A percentile compares a stretch with the other conserved stretches of the same genome.
phyloP scores from a whole-genome alignment of 257 asterid species.

The Nicotiana attenuata region DNA sequence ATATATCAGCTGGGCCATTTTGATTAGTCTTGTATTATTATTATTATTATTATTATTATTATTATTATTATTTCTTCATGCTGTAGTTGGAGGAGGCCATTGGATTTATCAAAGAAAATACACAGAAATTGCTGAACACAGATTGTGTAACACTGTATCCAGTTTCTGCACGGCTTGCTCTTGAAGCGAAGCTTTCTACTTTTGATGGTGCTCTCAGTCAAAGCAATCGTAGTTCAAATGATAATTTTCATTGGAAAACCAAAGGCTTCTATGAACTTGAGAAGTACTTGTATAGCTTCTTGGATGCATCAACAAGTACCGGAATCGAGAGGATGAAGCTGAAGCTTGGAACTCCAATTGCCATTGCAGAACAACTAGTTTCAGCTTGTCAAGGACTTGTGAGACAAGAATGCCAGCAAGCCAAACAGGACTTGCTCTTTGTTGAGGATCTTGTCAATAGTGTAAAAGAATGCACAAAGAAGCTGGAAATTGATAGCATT shows the following conservation, averaged over 20 bases:
- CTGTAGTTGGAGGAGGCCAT: slow-evolving; percentile 86
- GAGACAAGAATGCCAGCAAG: slow-evolving; percentile 64
- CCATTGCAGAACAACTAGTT: slow-evolving; percentile 71
- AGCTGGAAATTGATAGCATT: slow-evolving; percentile 75
- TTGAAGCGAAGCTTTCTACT: slow-evolving; percentile 71
- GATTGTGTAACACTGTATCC: slow-evolving; percentile 66
- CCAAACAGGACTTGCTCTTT: slow-evolving; percentile 55
- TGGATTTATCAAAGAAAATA: slow-evolving; percentile 72
- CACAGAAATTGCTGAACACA: slow-evolving; percentile 65
- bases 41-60: neutral
- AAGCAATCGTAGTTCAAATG: slow-evolving; percentile 23
- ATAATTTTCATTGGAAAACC: slow-evolving; percentile 45
- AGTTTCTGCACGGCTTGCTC: slow-evolving; percentile 86
- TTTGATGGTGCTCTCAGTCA: slow-evolving; percentile 27
- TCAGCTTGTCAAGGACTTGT: slow-evolving; percentile 70
- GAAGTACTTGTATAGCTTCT: slow-evolving; percentile 68
- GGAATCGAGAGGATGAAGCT: slow-evolving; percentile 89
- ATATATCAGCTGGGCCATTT: slow-evolving; percentile 3
- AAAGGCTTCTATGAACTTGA: slow-evolving; percentile 68
- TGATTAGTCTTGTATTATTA: slow-evolving; percentile 11
- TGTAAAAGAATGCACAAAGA: slow-evolving; percentile 50
- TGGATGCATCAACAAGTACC: slow-evolving; percentile 74
- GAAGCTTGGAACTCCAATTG: slow-evolving; percentile 86
- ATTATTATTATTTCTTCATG: slow-evolving; percentile 14
- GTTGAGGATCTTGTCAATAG: slow-evolving; percentile 61